phyloP scores from a whole-genome alignment of 2,329 filamentous ascomycete genomes.

The Trichoderma afroharzianum region DNA sequence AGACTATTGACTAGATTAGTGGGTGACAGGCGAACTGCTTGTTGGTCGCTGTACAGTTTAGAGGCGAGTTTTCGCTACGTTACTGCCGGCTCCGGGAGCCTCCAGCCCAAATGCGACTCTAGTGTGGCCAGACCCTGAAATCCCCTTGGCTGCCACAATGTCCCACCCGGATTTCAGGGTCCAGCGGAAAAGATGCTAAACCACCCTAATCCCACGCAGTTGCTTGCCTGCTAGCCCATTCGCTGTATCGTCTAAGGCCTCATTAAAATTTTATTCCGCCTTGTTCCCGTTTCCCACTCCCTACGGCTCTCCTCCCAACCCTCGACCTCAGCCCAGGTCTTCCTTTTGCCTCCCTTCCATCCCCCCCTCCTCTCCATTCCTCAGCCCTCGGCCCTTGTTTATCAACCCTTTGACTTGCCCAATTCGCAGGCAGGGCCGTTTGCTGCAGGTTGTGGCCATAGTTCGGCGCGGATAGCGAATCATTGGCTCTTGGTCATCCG shows the following conservation, averaged over 20 bases:
- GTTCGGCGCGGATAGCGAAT: background rate
- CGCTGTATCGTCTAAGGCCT: constrained; percentile 1
- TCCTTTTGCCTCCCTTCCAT: background rate
- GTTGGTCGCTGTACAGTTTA: background rate
- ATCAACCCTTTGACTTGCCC: background rate
- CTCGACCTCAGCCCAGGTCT: background rate
- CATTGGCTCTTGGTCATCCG: constrained; percentile 3
- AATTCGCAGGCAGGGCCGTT: background rate
- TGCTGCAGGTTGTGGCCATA: background rate
- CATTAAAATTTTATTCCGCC: background rate
- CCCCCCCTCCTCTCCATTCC: background rate
- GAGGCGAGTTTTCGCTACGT: background rate
- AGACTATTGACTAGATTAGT: background rate
- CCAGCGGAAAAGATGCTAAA: constrained; percentile 4
- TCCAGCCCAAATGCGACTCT: constrained; percentile 9
- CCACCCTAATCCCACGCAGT: background rate
- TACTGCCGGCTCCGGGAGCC: background rate
- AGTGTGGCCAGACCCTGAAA: constrained; percentile 1
- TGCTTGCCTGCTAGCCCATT: constrained; percentile 1
- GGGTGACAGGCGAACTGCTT: background rate
- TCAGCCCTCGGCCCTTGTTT: background rate
- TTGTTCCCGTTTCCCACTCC: background rate
- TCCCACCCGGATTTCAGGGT: constrained; percentile 16
- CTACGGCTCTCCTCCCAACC: background rate
- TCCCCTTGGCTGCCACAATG: background rate